These are phyloP conservation scores for Stropharia rugosoannulata DNA, from an alignment of 768 basidiomycete genomes.

Conservation along the genomic window DNA sequence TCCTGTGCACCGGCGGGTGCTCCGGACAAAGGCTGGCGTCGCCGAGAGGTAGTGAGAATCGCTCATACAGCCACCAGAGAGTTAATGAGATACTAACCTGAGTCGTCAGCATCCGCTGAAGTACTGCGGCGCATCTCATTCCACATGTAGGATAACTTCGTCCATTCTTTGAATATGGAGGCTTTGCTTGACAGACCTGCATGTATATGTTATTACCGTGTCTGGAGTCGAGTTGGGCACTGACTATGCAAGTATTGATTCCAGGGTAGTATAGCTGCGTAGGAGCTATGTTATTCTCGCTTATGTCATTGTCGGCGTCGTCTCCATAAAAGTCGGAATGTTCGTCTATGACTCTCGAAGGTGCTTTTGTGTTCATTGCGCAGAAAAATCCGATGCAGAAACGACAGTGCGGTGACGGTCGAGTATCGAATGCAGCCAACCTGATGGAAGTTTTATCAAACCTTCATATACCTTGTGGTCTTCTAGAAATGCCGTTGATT, in stretches of 20 bases:
- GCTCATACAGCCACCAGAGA: not conserved
- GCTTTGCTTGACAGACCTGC: constrained; percentile 18
- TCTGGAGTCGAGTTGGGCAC: not conserved
- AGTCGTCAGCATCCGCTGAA: not conserved
- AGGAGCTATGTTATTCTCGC: not conserved
- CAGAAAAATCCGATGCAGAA: too few relatives aligned
- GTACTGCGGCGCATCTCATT: constrained; percentile 14
- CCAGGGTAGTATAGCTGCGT: not conserved
- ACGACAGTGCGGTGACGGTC: not conserved
- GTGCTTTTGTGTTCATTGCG: not conserved
- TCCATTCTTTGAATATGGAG: constrained; percentile 13
- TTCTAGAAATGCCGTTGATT: too few relatives aligned
- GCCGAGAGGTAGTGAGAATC: not conserved
- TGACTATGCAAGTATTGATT: constrained; percentile 1
- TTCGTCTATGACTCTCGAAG: not conserved
- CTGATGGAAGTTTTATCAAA: too few relatives aligned
- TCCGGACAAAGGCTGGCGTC: not conserved
- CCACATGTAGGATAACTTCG: constrained; percentile 24
- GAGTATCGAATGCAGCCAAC: too few relatives aligned
- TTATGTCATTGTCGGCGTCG: constrained; percentile 9
- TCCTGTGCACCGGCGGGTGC: too few relatives aligned
- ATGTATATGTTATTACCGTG: not conserved
- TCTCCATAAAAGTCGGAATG: constrained; percentile 7
- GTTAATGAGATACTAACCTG: not conserved
- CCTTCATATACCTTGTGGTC: too few relatives aligned